phyloP scores from a whole-genome alignment of 1,284 basidiomycete genomes.

The Apiotrichum brassicae region DNA sequence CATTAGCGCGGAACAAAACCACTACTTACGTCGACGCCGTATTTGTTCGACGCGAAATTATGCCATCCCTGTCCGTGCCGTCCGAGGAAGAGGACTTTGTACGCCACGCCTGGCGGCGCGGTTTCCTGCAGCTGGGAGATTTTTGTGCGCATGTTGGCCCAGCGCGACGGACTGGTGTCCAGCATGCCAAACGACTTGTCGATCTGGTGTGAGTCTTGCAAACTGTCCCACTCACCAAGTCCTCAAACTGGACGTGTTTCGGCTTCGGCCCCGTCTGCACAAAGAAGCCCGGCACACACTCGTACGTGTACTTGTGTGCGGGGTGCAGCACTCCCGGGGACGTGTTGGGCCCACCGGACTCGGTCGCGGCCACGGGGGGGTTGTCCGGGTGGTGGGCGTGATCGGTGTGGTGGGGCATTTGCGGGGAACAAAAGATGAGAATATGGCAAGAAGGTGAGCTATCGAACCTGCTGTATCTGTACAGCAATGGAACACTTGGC shows the following conservation, averaged over 20 bases:
- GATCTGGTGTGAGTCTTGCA: slow-evolving; percentile 19
- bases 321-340: slow-evolving; percentile 24
- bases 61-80: slow-evolving; percentile 47
- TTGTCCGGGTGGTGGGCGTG: slow-evolving; percentile 18
- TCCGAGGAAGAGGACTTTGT: slow-evolving; percentile 45
- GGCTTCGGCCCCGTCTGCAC: slow-evolving; percentile 34
- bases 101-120: slow-evolving; percentile 33
- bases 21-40: slow-evolving; percentile 56
- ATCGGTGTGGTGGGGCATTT: slow-evolving; percentile 1
- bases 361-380: slow-evolving; percentile 34
- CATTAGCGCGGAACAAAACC: neutral
- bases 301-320: slow-evolving; percentile 30
- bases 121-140: slow-evolving; percentile 31
- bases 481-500: too few species aligned
- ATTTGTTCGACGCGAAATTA: slow-evolving; percentile 59
- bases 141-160: slow-evolving; percentile 33
- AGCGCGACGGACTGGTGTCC: slow-evolving; percentile 34
- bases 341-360: slow-evolving; percentile 29
- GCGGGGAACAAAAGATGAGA: too few species aligned
- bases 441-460: too few species aligned
- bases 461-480: too few species aligned
- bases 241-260: slow-evolving; percentile 31
- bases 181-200: slow-evolving; percentile 38
- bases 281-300: slow-evolving; percentile 39
- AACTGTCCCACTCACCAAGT: slow-evolving; percentile 26